These are phyloP conservation scores for Saccharomycopsis lassenensis DNA, from an alignment of 805 yeast genomes.

Conservation along the genomic window DNA sequence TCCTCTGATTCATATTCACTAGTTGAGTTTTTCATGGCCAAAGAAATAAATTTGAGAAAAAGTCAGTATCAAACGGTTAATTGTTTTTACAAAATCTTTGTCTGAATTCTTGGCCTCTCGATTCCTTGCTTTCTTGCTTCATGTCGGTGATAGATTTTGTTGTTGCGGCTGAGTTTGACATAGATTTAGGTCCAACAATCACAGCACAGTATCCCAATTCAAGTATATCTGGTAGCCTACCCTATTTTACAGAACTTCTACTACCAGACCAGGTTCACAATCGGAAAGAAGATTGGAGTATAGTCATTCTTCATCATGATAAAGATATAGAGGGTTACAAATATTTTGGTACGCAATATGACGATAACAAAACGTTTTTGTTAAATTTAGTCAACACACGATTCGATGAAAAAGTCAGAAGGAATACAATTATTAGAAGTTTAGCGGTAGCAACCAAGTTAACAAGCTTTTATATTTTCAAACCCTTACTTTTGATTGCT, in stretches of 20 bases:
- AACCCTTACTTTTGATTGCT: conserved; percentile 40
- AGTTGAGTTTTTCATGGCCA: too few relatives aligned
- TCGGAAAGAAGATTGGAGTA: conserved; percentile 44
- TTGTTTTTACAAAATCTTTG: too few relatives aligned
- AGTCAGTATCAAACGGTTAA: too few relatives aligned
- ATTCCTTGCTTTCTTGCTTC: background rate
- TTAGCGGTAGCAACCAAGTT: conserved; percentile 38
- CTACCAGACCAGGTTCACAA: conserved; percentile 50
- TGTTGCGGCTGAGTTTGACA: conserved; percentile 70
- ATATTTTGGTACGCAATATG: conserved; percentile 20
- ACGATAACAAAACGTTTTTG: conserved; percentile 35
- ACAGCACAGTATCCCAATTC: conserved; percentile 46
- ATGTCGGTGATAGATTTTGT: conserved; percentile 31
- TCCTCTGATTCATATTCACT: too few relatives aligned
- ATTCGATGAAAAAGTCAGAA: conserved; percentile 28
- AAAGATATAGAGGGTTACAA: conserved; percentile 13
- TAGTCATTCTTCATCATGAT: conserved; percentile 31
- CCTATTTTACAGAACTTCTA: conserved; percentile 46
- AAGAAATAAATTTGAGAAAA: too few relatives aligned
- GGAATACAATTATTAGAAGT: conserved; percentile 45
- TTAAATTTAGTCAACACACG: conserved; percentile 41
- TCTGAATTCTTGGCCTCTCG: too few relatives aligned
- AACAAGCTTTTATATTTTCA: conserved; percentile 39
- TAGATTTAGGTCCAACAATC: conserved; percentile 60
- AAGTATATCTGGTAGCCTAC: conserved; percentile 28